Percentiles rank a stretch among this genome's conserved stretches.
phyloP scores from a whole-genome alignment of 805 yeast species.

The Pichia pseudocactophila region DNA sequence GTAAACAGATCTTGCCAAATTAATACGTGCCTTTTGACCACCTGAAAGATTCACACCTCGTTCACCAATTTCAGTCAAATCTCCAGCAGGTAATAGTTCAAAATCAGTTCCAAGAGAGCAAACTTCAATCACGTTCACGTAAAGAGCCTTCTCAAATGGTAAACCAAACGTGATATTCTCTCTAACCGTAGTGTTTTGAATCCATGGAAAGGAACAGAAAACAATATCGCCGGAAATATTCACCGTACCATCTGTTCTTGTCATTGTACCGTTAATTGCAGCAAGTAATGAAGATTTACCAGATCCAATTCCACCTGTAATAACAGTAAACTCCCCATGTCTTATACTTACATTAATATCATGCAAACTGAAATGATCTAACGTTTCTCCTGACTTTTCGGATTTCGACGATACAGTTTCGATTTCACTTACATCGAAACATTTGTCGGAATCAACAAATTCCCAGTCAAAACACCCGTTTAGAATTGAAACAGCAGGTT shows the following conservation, averaged over 20 bases:
- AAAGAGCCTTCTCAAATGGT: conserved; percentile 37
- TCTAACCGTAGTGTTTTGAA: conserved; percentile 69
- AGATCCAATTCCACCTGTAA: conserved; percentile 74
- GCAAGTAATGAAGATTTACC: conserved; percentile 70
- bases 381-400: not conserved
- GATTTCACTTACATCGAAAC: conserved; percentile 42
- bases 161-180: conserved; percentile 67
- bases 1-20: conserved; percentile 73
- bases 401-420: not conserved
- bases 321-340: conserved; percentile 61
- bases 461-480: conserved; percentile 67
- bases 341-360: conserved; percentile 44
- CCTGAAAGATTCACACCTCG: conserved; percentile 80
- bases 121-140: conserved; percentile 45
- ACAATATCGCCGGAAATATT: conserved; percentile 44
- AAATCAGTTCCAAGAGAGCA: conserved; percentile 66
- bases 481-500: conserved; percentile 37
- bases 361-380: conserved; percentile 18
- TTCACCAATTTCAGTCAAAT: conserved; percentile 74
- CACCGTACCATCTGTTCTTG: conserved; percentile 41
- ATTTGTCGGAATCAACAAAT: conserved; percentile 1
- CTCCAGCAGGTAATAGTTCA: conserved; percentile 63
- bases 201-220: conserved; percentile 58
- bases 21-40: conserved; percentile 80
- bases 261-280: conserved; percentile 66